Evolutionary conservation across 2,329 filamentous ascomycete genomes (phyloP), one percentile per base, ranked within the genome.

Genomic region (Fusarium protoensiforme): DNA sequence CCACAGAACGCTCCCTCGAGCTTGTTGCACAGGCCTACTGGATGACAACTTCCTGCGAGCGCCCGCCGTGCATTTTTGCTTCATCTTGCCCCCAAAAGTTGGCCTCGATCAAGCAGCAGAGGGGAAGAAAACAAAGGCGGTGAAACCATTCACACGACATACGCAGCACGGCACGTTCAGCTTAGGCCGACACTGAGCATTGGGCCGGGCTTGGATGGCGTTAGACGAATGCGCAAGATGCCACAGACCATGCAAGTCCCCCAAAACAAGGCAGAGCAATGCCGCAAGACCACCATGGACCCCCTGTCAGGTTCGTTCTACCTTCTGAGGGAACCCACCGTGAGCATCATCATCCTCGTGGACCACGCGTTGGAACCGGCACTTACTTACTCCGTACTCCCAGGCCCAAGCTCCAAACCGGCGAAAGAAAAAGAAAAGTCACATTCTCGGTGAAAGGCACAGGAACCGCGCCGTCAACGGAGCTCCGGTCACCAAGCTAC

Each of bases 391-490:
- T 51, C 46, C 46, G 27, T 51, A 31, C 27, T 51, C 27, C 46
- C 27, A 51, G 38, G 27, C 31, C 46, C 27, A 29, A 38, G 20
- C 39, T 35, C 31, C 35, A 29, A 59, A 57, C 68, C 65, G 72
- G 71, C 65, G 43, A 74, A 61, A 31, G 48, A 69, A 74, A 72
- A 74, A 74, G 65, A 57, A 74, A 74, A 57, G 43, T 33, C n/a
- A 38, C 22, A 48, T 27, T 27, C 60, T 51, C 58, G 33, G 20
- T 67, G 64, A 57, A 61, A 61, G 36, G 35, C 39, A 69, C 48
- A 69, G 57, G 56, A 69, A 64, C 54, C 46, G 41, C 41, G 14
- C 51, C 31, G 27, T 53, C 53, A 60, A 24, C 43, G 39, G 38
- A 39, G 56, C 51, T 31, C 56, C 22, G 57, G 46, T 53, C 58